Evolutionary conservation across 75 land plant species (phyloP).

Genomic region (Sequoia sempervirens): DNA sequence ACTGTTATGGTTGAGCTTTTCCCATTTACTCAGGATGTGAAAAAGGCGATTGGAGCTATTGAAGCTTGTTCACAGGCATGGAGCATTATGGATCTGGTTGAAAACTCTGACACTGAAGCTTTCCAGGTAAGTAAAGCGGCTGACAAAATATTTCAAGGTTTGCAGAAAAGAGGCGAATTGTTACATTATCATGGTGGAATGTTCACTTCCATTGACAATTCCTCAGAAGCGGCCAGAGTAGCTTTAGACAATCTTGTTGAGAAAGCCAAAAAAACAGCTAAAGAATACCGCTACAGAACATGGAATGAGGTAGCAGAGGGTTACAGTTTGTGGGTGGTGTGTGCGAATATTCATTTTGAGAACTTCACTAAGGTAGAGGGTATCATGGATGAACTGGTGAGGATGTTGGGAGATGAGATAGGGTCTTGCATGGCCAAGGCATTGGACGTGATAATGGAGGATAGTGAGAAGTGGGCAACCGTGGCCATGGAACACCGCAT

Average conservation of each 20-base stretch:
- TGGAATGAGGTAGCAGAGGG: neutral
- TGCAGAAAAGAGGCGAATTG: neutral
- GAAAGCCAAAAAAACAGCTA: neutral
- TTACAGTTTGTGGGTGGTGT: neutral
- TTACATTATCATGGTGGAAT: neutral
- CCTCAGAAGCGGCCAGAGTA: neutral
- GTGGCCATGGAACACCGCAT: neutral
- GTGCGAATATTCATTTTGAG: neutral
- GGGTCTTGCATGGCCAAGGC: neutral
- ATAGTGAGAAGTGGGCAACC: neutral
- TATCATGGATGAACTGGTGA: neutral
- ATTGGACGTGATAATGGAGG: neutral
- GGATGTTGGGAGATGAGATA: neutral
- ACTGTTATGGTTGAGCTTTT: neutral
- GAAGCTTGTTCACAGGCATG: neutral
- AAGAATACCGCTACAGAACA: neutral
- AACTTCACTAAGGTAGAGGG: neutral
- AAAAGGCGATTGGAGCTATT: neutral
- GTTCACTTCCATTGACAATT: neutral
- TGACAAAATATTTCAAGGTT: neutral
- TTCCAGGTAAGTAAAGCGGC: neutral
- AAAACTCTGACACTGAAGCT: neutral
- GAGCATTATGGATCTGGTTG: neutral
- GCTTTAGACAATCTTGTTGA: neutral
- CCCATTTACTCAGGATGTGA: neutral